Conservation (phyloP, 495 filamentous ascomycete species). For the Penicillium tannophilum region DNA sequence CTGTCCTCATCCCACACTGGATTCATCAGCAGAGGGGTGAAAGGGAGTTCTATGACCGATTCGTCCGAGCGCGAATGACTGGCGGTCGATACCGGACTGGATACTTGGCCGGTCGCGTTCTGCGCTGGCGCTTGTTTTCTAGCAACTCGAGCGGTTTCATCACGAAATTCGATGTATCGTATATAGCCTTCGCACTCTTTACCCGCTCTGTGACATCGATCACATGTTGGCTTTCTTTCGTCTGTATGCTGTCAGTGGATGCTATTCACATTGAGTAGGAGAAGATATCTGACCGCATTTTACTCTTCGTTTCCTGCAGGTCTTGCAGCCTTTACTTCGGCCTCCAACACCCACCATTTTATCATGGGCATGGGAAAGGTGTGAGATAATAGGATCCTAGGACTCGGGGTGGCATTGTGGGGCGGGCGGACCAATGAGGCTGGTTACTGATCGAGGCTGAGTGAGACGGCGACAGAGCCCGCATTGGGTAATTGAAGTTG, state of each 20-base stretch:
- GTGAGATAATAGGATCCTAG: neutral
- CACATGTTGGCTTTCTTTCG: constrained; percentile 25
- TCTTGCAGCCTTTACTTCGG: constrained; percentile 28
- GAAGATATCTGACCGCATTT: constrained; percentile 21
- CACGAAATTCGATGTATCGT: constrained; percentile 17
- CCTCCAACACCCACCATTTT: constrained; percentile 22
- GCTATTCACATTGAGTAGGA: neutral
- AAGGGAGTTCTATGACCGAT: constrained; percentile 2
- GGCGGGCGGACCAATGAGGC: neutral
- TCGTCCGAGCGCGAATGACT: neutral
- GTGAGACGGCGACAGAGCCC: neutral
- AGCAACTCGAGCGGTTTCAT: constrained; percentile 7
- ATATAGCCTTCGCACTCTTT: constrained; percentile 26
- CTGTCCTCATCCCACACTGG: constrained; percentile 17
- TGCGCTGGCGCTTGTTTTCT: neutral
- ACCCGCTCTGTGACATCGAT: constrained; percentile 24
- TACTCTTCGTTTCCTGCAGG: constrained; percentile 29
- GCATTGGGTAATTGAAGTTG: too few relatives aligned
- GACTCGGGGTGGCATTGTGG: neutral
- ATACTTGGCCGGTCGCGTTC: neutral
- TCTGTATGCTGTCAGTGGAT: constrained; percentile 16
- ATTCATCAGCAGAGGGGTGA: constrained; percentile 10
- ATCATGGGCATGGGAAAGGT: neutral
- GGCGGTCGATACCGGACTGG: neutral
- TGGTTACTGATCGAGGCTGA: neutral